phyloP scores from a whole-genome alignment of 768 basidiomycete species.

The Termitomyces sp. region DNA sequence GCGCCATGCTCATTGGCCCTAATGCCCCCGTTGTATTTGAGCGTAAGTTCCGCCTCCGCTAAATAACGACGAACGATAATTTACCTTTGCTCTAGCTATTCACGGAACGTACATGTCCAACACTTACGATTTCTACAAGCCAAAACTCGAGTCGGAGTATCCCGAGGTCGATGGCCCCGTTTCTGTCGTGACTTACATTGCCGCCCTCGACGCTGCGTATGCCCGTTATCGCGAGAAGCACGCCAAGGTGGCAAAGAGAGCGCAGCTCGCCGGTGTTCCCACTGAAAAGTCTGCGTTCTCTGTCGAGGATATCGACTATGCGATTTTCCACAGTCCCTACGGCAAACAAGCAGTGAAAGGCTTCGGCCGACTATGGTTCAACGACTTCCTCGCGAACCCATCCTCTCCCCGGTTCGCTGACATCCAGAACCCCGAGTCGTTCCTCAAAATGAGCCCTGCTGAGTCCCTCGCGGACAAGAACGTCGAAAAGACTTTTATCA shows the following conservation, averaged over 20 bases:
- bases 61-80: constrained; percentile 3
- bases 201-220: constrained; percentile 90
- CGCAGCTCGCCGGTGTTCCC: constrained; percentile 29
- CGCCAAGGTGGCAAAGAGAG: constrained; percentile 56
- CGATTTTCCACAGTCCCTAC: constrained; percentile 96
- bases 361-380: constrained; percentile 85
- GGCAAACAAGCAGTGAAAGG: constrained; percentile 99
- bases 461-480: constrained; percentile 89
- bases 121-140: constrained; percentile 99
- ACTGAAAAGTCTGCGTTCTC: constrained; percentile 56
- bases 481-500: constrained; percentile 92
- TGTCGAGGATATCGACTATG: constrained; percentile 82
- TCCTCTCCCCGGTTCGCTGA: constrained; percentile 61
- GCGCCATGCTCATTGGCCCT: constrained; percentile 93
- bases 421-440: constrained; percentile 64
- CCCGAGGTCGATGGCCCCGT: constrained; percentile 97
- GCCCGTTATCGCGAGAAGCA: constrained; percentile 78
- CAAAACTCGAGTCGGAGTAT: constrained; percentile 89
- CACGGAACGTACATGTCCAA: constrained; percentile 98
- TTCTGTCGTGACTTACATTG: constrained; percentile 92
- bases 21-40: constrained; percentile 93
- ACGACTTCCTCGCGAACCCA: constrained; percentile 87
- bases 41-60: constrained; percentile 52
- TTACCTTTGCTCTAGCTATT: constrained; percentile 51
- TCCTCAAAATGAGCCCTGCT: constrained; percentile 61